Conservation (phyloP, 805 yeast genomes). For the Lipomyces spencermartinsiae region DNA sequence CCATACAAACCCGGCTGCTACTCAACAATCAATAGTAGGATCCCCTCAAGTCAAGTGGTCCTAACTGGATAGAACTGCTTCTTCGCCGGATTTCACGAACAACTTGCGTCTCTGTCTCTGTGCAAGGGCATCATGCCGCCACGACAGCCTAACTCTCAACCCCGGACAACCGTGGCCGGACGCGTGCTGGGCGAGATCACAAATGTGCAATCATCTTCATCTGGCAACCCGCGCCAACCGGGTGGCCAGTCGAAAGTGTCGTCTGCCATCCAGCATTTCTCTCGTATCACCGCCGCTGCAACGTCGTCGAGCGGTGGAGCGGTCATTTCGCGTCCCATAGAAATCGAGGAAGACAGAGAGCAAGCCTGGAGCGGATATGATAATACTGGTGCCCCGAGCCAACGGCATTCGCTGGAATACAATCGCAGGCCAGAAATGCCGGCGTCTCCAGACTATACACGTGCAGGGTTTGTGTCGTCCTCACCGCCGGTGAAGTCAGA, state of each 20-base stretch:
- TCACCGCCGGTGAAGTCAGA: constrained; percentile 43
- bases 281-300: constrained; percentile 15
- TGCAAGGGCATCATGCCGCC: background rate
- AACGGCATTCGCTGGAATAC: constrained; percentile 1
- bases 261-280: constrained; percentile 34
- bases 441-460: constrained; percentile 3
- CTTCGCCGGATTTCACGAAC: background rate
- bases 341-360: background rate
- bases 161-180: constrained; percentile 4
- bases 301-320: constrained; percentile 5
- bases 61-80: background rate
- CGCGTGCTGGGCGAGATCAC: constrained; percentile 31
- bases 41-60: background rate
- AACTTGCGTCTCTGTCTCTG: background rate
- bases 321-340: constrained; percentile 18
- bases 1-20: background rate
- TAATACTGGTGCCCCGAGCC: background rate
- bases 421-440: background rate
- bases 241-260: constrained; percentile 28
- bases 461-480: constrained; percentile 3
- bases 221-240: constrained; percentile 15
- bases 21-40: background rate
- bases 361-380: constrained; percentile 9
- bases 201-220: constrained; percentile 14
- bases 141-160: constrained; percentile 4